Evolutionary conservation across 2,329 filamentous ascomycete species (phyloP), one percentile per base, ranked within the genome.

Genomic region (Cladophialophora carrionii): DNA sequence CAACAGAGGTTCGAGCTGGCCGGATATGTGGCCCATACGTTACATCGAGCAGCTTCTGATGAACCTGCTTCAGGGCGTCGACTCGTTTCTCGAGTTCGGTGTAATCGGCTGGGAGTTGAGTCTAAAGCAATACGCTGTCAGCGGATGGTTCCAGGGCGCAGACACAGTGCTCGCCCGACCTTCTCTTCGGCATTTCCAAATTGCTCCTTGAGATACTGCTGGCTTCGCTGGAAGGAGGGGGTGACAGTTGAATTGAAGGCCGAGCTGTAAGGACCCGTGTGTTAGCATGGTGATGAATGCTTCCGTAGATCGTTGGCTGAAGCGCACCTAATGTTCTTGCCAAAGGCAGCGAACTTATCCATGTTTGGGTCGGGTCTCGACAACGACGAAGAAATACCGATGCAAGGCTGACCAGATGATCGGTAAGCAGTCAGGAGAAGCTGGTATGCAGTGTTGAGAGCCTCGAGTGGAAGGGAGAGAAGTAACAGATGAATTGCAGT

Each of bases 51-150:
- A 99, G 91, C 84, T 96, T 96, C 82, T 96, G 92, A 80, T 99
- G 95, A 66, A 96, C 95, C 76, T 90, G 88, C 84, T 96, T 98
- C 76, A 99, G 84, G 65, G 95, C 95, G 87, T 99, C 95, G 74
- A 98, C 92, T 71, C 94, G 89, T 86, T 97, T 97, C 87, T 99
- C 95, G 68, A 99, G 90, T 80, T 98, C 93, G 77, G 97, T 91
- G 80, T 99, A 99, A 80, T 98, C 95, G 72, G 93, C 89, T 53
- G 95, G 95, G 51, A 99, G 91, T 81, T 98, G 90, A 70, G 95
- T 99, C 92, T 96, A 59, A 17, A 29, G 14, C 7, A 55, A 52
- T 6, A 60, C 67, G 54, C 56, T 14, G 51, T 70, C 58, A 69
- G 65, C 60, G 17, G 31, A 37, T n/a, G 22, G 17, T 12, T 26